These are phyloP conservation scores for Pugionium cornutum DNA, from an alignment of 345 rosid genomes.

Conservation along the genomic window DNA sequence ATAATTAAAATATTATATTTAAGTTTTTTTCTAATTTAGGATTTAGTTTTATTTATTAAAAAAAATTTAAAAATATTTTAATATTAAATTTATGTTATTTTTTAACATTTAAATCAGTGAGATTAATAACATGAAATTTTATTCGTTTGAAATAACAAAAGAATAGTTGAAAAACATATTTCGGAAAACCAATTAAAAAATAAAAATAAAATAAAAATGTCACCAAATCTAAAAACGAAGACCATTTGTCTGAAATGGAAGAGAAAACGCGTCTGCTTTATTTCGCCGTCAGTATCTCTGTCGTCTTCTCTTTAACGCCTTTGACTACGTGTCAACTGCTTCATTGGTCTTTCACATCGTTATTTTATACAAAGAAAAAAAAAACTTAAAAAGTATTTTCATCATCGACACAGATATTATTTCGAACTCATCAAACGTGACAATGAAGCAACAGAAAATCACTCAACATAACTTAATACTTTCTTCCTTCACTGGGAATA, in stretches of 20 bases:
- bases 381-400: neutral
- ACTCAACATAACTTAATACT: neutral
- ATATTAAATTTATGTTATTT: no score
- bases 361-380: no score
- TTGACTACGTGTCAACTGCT: slow-evolving; percentile 34
- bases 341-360: neutral
- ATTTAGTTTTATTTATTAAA: no score
- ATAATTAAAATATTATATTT: no score
- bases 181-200: neutral
- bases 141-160: no score
- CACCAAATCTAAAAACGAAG: slow-evolving; percentile 20
- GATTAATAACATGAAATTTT: no score
- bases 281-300: slow-evolving; percentile 20
- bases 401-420: neutral
- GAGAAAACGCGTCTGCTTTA: slow-evolving; percentile 37
- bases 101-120: no score
- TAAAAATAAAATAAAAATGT: neutral
- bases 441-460: slow-evolving; percentile 3
- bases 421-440: slow-evolving; percentile 9
- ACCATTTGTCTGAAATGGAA: slow-evolving; percentile 29
- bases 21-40: no score
- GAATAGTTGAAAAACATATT: neutral
- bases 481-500: no score
- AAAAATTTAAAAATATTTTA: no score
- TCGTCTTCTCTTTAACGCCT: slow-evolving; percentile 29